phyloP scores from a whole-genome alignment of 441 rosid species.

The Aquilaria agallochum region DNA sequence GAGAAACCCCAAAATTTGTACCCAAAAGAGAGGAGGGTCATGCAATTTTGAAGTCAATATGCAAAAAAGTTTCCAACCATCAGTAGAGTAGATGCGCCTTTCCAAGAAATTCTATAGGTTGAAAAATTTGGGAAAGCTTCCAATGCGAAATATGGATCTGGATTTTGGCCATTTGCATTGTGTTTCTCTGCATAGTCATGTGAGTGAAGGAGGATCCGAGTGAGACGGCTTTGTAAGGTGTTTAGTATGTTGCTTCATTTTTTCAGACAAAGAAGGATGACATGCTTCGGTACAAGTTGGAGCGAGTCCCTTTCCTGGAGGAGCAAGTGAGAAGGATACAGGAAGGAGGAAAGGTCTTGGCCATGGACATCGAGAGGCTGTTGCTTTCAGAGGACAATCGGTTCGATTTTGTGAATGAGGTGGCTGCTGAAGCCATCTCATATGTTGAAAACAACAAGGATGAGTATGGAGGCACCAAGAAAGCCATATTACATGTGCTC shows the following conservation, averaged over 20 bases:
- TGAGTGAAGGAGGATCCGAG: neutral
- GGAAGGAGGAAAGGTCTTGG: constrained; percentile 59
- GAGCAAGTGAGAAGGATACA: constrained; percentile 69
- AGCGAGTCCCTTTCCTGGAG: constrained; percentile 77
- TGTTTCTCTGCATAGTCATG: neutral
- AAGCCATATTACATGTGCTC: constrained; percentile 78
- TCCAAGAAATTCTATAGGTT: too few relatives aligned
- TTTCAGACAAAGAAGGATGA: constrained; percentile 79
- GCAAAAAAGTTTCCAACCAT: too few relatives aligned
- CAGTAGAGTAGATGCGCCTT: too few relatives aligned
- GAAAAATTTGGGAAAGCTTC: neutral
- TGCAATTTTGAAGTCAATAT: too few relatives aligned
- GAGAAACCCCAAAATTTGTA: too few relatives aligned
- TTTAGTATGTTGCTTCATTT: neutral
- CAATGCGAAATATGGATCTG: neutral
- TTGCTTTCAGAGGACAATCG: constrained; percentile 68
- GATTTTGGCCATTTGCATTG: neutral
- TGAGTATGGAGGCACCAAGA: constrained; percentile 72
- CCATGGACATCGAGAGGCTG: constrained; percentile 68
- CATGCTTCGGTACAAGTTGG: constrained; percentile 50
- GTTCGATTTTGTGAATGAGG: constrained; percentile 66
- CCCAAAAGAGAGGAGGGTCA: too few relatives aligned
- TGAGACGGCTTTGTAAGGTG: neutral
- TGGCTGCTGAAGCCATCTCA: constrained; percentile 84
- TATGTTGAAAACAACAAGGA: constrained; percentile 70